Base-by-base conservation (phyloP, 495 filamentous ascomycete genomes). In the Tuber magnatum region DNA sequence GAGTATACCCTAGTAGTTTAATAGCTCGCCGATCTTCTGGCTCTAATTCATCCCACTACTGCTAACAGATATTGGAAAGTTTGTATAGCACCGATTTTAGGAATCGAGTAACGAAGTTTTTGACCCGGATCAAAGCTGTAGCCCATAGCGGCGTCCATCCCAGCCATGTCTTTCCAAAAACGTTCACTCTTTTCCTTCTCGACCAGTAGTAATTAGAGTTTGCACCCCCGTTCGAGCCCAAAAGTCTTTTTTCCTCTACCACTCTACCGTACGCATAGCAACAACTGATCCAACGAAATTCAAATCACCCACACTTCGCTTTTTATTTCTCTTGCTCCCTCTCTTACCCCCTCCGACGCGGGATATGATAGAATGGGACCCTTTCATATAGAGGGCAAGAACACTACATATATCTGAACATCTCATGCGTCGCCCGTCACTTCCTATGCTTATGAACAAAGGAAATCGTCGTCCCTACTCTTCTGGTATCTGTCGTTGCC, bases 381-480 rank as follows among this genome's bases (percentile, higher is more conserved):
- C 56, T 65, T 65, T 65, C 12, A 65, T 35, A 32, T 65, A 28
- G 56, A 65, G 56, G 14, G 56, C 56, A 35, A 65, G 28, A 35
- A 35, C 14, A 35, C 56, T 65, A 65, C 56, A 65, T 65, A 65
- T 65, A 65, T 65, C 28, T 65, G 56, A 65, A 65, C 56, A 18
- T 18, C 56, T 35, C 56, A 65, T 32, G 28, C 56, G 56, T 65
- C 56, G 56, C 56, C 56, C 56, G 56, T 65, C 56, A 65, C 56
- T 35, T 65, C n/a, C 56, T 65, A 65, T 65, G 14, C 56, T 65
- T 20, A 79, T 61, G 76, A 79, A 79, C 77, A 79, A 79, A 79
- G 77, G 78, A 79, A 70, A 40, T 72, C 69, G 44, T 65, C 69
- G 73, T 71, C 70, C 40, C 72, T 32, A 46, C 69, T 75, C 77